Evolutionary conservation across 73 alveolate species (phyloP).

Genomic region (Tetrahymena borealis): DNA sequence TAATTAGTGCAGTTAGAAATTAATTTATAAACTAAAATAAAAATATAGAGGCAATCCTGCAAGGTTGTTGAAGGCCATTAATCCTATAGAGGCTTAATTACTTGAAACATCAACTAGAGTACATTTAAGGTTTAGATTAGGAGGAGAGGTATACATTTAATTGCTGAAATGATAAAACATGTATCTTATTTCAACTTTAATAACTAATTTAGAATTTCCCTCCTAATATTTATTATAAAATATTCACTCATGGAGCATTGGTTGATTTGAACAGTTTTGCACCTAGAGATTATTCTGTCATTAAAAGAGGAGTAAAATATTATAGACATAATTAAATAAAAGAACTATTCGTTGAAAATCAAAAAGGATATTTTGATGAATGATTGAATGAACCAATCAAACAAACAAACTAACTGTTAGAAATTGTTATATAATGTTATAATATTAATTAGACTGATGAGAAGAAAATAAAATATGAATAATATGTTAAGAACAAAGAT

Average conservation of each 20-base stretch:
- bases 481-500: slow-evolving; percentile 44
- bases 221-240: slow-evolving; percentile 81
- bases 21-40: neutral
- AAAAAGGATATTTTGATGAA: no score
- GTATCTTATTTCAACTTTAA: neutral
- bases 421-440: neutral
- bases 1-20: neutral
- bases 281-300: slow-evolving; percentile 73
- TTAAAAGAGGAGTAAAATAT: slow-evolving; percentile 38
- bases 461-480: slow-evolving; percentile 18
- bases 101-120: slow-evolving; percentile 73
- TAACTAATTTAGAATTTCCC: slow-evolving; percentile 62
- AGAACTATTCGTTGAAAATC: slow-evolving; percentile 32
- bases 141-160: slow-evolving; percentile 54
- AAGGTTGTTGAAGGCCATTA: slow-evolving; percentile 63
- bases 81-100: slow-evolving; percentile 74
- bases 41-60: slow-evolving; percentile 74
- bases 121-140: slow-evolving; percentile 82
- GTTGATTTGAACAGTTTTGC: slow-evolving; percentile 83
- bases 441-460: neutral
- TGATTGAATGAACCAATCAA: no score
- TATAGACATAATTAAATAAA: slow-evolving; percentile 7
- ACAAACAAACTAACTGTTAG: no score
- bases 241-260: slow-evolving; percentile 76
- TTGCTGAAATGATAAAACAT: neutral